Evolutionary conservation across 2,329 filamentous ascomycete species (phyloP).

Genomic region (Fusarium pilosicola): DNA sequence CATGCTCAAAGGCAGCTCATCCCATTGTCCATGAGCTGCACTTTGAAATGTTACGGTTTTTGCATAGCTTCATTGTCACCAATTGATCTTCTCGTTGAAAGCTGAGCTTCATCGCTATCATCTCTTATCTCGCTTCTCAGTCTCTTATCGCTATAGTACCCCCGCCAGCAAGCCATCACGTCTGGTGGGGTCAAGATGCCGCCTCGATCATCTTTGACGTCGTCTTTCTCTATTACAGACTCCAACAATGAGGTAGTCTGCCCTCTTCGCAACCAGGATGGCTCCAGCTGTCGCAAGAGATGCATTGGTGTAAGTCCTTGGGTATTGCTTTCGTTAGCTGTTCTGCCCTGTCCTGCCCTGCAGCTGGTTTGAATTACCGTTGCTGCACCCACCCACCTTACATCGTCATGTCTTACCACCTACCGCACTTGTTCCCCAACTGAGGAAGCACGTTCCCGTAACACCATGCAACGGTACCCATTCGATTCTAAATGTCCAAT

Average conservation of each 20-base stretch:
- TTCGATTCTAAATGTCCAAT: slow-evolving; percentile 41
- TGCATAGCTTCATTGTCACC: slow-evolving; percentile 36
- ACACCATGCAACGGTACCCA: slow-evolving; percentile 26
- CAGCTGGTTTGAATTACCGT: slow-evolving; percentile 18
- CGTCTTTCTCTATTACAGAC: slow-evolving; percentile 92
- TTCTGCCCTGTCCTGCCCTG: slow-evolving; percentile 17
- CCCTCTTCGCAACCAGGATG: slow-evolving; percentile 94
- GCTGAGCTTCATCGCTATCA: slow-evolving; percentile 23
- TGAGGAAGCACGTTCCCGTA: slow-evolving; percentile 19
- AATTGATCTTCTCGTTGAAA: slow-evolving; percentile 46
- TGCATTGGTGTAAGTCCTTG: slow-evolving; percentile 90
- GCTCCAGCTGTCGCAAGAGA: slow-evolving; percentile 95
- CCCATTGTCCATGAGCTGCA: slow-evolving; percentile 30
- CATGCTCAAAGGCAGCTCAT: slow-evolving; percentile 39
- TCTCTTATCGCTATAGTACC: slow-evolving; percentile 35
- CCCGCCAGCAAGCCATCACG: slow-evolving; percentile 46
- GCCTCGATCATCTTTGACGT: slow-evolving; percentile 85
- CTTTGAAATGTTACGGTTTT: slow-evolving; percentile 43
- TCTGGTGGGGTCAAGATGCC: slow-evolving; percentile 81
- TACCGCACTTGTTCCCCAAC: slow-evolving; percentile 24
- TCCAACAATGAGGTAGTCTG: slow-evolving; percentile 96
- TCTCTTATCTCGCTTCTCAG: slow-evolving; percentile 27
- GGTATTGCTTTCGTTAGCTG: slow-evolving; percentile 9
- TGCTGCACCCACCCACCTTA: slow-evolving; percentile 25
- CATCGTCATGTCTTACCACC: slow-evolving; percentile 44